Base-by-base conservation (phyloP, 805 yeast species). In the Lachancea cidri region DNA sequence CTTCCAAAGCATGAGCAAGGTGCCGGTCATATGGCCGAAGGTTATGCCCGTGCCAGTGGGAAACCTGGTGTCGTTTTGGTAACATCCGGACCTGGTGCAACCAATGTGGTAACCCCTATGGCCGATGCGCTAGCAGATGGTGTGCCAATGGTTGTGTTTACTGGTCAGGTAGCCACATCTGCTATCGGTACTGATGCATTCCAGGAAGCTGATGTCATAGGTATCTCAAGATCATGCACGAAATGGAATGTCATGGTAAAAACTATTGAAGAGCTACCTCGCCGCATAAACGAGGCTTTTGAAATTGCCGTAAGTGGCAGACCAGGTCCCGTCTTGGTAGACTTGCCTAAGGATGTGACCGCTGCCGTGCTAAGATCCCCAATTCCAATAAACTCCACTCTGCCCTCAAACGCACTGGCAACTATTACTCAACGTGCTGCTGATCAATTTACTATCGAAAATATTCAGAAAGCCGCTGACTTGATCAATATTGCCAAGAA, bases 21-120 rank as follows among this genome's bases (percentile, higher is more conserved):
- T 64, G 98, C 98, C 14, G 98, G 98, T 39, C 98, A 93, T 68
- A 93, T 93, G 98, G 98, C 98, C 42, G 97, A 93, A 70, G 98
- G 98, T 45, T 93, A 93, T 54, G 97, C 98, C 42, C 76, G 95
- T 53, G 98, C 95, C 31, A 66, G 73, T 35, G 98, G 98, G 45
- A 93, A 86, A 67, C 94, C 97, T 11, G 98, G 98, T 70, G 95
- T 93, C 50, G 98, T 93, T 37, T 72, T 93, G 56, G 98, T 93
- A 39, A 93, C 98, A n/a, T 87, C 96, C 1, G 98, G 98, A 39
- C 98, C 98, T 22, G 98, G 98, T 60, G 98, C 98, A 37, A 93
- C 98, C 41, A 93, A 93, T 60, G 96, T 93, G 45, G 81, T 93
- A 49, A 93, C 98, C n/a, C 96, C 98, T 42, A 78, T 93, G 85